These are phyloP conservation scores for Cladorrhinum sp. DNA, from an alignment of 2,329 filamentous ascomycete genomes.

Conservation along the genomic window DNA sequence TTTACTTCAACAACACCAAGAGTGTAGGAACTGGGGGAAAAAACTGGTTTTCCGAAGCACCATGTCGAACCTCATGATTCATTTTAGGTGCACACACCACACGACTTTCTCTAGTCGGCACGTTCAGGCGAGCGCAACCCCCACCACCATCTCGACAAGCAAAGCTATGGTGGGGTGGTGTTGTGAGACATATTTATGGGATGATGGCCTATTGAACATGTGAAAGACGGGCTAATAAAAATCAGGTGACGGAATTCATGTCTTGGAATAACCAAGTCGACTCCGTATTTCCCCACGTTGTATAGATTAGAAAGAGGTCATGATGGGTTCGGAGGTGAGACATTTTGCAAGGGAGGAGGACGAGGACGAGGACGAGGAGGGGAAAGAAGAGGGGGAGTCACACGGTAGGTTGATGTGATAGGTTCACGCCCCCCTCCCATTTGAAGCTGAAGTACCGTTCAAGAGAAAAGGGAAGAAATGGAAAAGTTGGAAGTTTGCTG, in stretches of 20 bases:
- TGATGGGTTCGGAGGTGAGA: background rate
- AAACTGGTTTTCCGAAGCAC: too few species aligned
- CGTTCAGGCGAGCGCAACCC: background rate
- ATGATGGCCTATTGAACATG: background rate
- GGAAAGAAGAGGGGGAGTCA: background rate
- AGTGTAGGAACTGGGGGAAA: too few species aligned
- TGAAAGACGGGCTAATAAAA: background rate
- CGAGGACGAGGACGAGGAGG: too few species aligned
- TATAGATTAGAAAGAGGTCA: background rate
- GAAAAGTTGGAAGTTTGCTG: background rate
- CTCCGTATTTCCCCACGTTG: too few species aligned
- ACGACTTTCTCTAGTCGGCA: too few species aligned
- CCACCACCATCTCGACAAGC: background rate
- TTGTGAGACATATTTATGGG: background rate
- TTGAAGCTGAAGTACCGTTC: background rate
- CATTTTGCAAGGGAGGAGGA: background rate
- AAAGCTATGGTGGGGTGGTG: background rate
- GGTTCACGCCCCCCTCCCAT: background rate
- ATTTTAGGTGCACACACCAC: too few species aligned
- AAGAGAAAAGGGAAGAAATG: background rate
- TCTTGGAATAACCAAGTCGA: background rate
- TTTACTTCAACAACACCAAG: too few species aligned
- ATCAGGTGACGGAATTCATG: background rate
- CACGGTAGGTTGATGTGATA: slow-evolving; percentile 1
- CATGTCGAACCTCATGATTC: too few species aligned